These are phyloP conservation scores for Penicillium hordei DNA, from an alignment of 2,329 filamentous ascomycete species.

Conservation along the genomic window DNA sequence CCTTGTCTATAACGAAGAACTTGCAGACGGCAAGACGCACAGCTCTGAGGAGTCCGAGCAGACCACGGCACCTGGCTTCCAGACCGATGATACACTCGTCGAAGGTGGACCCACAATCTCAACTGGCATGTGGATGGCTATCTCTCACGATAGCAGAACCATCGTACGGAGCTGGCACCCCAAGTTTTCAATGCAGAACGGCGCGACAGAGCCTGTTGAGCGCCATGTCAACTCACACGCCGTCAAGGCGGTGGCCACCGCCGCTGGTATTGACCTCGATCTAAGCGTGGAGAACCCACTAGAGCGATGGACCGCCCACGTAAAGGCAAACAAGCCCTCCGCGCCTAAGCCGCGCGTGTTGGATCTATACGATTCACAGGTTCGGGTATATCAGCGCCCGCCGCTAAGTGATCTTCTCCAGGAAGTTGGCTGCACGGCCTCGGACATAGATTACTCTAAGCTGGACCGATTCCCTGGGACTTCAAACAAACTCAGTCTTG, in stretches of 20 bases:
- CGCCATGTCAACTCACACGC: constrained; percentile 59
- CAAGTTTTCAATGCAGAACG: constrained; percentile 40
- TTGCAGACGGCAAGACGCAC: constrained; percentile 56
- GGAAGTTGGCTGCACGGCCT: constrained; percentile 26
- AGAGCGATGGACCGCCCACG: constrained; percentile 52
- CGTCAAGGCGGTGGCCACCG: constrained; percentile 56
- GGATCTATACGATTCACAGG: constrained; percentile 44
- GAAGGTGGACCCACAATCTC: constrained; percentile 34
- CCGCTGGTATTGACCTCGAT: constrained; percentile 66
- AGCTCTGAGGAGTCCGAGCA: constrained; percentile 7
- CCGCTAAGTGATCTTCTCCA: constrained; percentile 40
- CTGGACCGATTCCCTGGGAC: constrained; percentile 42
- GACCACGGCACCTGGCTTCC: constrained; percentile 22
- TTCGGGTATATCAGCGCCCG: constrained; percentile 41
- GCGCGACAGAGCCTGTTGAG: constrained; percentile 33
- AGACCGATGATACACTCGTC: constrained; percentile 21
- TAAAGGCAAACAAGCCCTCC: constrained; percentile 26
- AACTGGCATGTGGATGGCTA: constrained; percentile 41
- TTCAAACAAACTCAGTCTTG: constrained; percentile 57
- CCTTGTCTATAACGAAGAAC: constrained; percentile 83
- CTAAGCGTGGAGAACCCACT: constrained; percentile 63
- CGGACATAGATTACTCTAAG: constrained; percentile 37
- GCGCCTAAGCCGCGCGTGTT: constrained; percentile 37
- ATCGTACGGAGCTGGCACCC: constrained; percentile 71
- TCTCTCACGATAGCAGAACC: constrained; percentile 60